A percentile compares a stretch with the other conserved stretches of the same genome.
These are phyloP conservation scores for Phtheirospermum japonicum DNA, from an alignment of 257 asterid species.

Conservation along the genomic window DNA sequence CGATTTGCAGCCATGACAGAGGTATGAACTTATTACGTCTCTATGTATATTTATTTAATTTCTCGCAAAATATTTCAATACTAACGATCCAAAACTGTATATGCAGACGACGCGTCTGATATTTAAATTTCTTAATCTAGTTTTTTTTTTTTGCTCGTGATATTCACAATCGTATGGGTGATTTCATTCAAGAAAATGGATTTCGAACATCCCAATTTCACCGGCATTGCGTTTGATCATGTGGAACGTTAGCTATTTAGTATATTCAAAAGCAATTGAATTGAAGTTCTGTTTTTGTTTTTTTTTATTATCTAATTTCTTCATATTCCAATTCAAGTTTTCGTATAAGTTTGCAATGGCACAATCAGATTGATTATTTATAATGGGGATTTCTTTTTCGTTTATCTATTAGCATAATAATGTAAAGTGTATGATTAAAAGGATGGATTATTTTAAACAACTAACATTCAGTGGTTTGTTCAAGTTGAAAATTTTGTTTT, in stretches of 20 bases:
- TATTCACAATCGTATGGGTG: neutral
- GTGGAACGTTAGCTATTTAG: no score
- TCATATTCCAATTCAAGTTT: neutral
- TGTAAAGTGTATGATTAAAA: no score
- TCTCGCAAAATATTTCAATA: slow-evolving; percentile 12
- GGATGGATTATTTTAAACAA: neutral
- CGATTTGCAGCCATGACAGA: slow-evolving; percentile 75
- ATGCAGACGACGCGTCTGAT: no score
- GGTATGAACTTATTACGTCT: slow-evolving; percentile 37
- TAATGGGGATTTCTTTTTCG: neutral
- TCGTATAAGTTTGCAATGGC: neutral
- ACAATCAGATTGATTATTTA: neutral
- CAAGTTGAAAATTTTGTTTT: neutral
- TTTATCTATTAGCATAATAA: no score
- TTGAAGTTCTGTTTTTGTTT: slow-evolving; percentile 5
- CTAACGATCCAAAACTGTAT: neutral
- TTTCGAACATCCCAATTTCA: no score
- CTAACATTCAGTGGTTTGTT: no score
- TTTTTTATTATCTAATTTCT: neutral
- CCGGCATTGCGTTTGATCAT: no score
- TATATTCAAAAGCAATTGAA: slow-evolving; percentile 13
- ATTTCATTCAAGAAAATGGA: neutral
- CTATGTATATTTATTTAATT: slow-evolving; percentile 1
- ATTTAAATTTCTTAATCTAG: neutral
- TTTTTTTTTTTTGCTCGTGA: neutral